Evolutionary conservation across 805 yeast genomes (phyloP).

Genomic region (Spathaspora passalidarum): DNA sequence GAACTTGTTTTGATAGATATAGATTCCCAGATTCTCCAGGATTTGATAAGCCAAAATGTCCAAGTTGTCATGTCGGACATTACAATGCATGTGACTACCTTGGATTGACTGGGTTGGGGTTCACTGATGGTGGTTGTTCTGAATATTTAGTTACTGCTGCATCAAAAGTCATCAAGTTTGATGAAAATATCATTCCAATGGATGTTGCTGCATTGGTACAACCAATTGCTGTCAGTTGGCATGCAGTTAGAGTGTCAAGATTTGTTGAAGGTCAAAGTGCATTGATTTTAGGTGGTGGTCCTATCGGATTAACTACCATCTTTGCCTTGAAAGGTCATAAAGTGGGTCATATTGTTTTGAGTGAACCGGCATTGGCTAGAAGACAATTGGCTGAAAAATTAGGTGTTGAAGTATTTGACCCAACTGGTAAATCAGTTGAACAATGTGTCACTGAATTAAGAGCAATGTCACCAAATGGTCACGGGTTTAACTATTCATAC

Average conservation of each 20-base stretch:
- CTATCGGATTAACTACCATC: slow-evolving; percentile 58
- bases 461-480: slow-evolving; percentile 34
- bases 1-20: slow-evolving; percentile 50
- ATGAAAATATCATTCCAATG: slow-evolving; percentile 36
- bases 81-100: slow-evolving; percentile 52
- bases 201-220: slow-evolving; percentile 52
- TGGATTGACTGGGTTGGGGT: slow-evolving; percentile 56
- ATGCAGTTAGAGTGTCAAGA: slow-evolving; percentile 47
- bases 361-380: slow-evolving; percentile 56
- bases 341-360: slow-evolving; percentile 43
- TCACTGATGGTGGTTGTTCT: slow-evolving; percentile 53
- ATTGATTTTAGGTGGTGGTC: slow-evolving; percentile 60
- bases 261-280: slow-evolving; percentile 45
- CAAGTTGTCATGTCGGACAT: slow-evolving; percentile 46
- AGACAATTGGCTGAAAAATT: slow-evolving; percentile 53
- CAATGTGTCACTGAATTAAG: slow-evolving; percentile 36
- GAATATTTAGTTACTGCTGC: slow-evolving; percentile 44
- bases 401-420: slow-evolving; percentile 51
- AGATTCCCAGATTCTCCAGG: slow-evolving; percentile 35
- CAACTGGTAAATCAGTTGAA: slow-evolving; percentile 34
- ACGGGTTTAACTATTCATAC: slow-evolving; percentile 48
- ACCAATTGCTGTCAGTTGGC: slow-evolving; percentile 60
- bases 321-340: slow-evolving; percentile 49
- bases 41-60: slow-evolving; percentile 30
- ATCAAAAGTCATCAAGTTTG: slow-evolving; percentile 39